Evolutionary conservation across 352 stramenopile genomes (phyloP).

Genomic region (Thalassiosira livingstoniorum): DNA sequence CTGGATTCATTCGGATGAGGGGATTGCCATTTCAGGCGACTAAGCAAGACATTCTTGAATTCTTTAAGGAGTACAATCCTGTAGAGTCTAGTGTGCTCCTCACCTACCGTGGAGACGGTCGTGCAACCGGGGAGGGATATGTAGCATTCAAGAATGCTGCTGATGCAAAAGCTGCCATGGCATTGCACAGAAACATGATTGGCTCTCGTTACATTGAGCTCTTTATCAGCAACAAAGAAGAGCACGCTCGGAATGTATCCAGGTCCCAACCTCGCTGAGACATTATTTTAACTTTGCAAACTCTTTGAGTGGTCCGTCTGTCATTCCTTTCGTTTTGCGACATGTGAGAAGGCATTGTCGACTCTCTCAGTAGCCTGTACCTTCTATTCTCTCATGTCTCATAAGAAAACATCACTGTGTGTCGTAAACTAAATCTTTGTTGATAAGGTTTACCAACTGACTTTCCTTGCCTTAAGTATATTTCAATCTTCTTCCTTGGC

Average conservation of each 20-base stretch:
- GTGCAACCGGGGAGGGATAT: conserved; percentile 87
- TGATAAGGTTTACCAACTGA: background rate
- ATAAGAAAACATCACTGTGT: background rate
- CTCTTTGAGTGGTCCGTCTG: background rate
- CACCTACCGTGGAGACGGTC: conserved; percentile 85
- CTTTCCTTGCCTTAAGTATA: no score
- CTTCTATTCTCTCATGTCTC: background rate
- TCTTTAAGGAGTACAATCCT: conserved; percentile 84
- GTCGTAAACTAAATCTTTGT: background rate
- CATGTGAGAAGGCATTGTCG: background rate
- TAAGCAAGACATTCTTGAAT: conserved; percentile 86
- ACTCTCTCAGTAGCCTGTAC: background rate
- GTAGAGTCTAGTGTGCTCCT: conserved; percentile 73
- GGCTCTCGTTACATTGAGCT: conserved; percentile 88
- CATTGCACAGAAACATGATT: conserved; percentile 81
- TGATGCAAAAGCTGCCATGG: conserved; percentile 80
- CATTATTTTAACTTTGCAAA: background rate
- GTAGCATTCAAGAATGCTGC: conserved; percentile 82
- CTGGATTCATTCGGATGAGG: conserved; percentile 85
- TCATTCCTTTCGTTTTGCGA: background rate
- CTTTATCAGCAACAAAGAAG: conserved; percentile 88
- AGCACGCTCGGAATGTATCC: conserved; percentile 76
- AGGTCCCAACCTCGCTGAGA: conserved; percentile 74
- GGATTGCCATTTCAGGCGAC: conserved; percentile 86
- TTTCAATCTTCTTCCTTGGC: no score